Evolutionary conservation across 2,329 filamentous ascomycete genomes (phyloP).

Genomic region (Colletotrichum sidae): DNA sequence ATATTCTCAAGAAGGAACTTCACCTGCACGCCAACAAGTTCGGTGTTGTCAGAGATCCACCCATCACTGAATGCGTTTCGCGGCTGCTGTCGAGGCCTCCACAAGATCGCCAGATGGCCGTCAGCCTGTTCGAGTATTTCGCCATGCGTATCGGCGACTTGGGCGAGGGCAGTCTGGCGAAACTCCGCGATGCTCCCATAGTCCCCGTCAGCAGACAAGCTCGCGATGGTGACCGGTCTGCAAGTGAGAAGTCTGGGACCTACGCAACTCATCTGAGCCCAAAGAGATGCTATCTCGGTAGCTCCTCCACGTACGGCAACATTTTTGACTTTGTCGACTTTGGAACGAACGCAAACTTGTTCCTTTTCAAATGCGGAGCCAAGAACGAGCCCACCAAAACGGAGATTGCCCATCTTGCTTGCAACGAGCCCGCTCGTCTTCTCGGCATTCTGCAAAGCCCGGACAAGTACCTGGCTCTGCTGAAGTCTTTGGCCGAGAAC

Average conservation of each 20-base stretch:
- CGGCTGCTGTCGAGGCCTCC: conserved; percentile 80
- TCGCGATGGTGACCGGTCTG: conserved; percentile 39
- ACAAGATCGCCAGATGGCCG: conserved; percentile 72
- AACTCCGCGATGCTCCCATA: conserved; percentile 74
- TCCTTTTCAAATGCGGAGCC: conserved; percentile 88
- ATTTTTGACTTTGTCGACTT: conserved; percentile 99
- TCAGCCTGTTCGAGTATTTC: conserved; percentile 85
- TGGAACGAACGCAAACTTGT: conserved; percentile 86
- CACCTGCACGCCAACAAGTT: conserved; percentile 79
- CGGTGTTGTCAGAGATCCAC: conserved; percentile 85
- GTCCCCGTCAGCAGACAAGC: conserved; percentile 70
- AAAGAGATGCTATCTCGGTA: conserved; percentile 83
- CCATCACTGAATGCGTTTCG: conserved; percentile 80
- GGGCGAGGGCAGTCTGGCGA: conserved; percentile 67
- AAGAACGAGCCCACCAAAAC: conserved; percentile 89
- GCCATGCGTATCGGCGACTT: conserved; percentile 81
- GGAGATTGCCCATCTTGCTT: conserved; percentile 87
- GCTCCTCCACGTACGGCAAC: conserved; percentile 76
- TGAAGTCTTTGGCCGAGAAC: conserved; percentile 84
- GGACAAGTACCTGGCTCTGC: conserved; percentile 87
- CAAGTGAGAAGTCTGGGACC: conserved; percentile 35
- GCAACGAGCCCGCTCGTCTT: conserved; percentile 83
- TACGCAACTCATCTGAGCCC: conserved; percentile 72
- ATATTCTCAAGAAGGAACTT: conserved; percentile 81
- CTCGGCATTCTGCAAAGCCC: conserved; percentile 82